These are phyloP conservation scores for Hypomontagnella submonticulosa DNA, from an alignment of 495 filamentous ascomycete genomes.

Conservation along the genomic window DNA sequence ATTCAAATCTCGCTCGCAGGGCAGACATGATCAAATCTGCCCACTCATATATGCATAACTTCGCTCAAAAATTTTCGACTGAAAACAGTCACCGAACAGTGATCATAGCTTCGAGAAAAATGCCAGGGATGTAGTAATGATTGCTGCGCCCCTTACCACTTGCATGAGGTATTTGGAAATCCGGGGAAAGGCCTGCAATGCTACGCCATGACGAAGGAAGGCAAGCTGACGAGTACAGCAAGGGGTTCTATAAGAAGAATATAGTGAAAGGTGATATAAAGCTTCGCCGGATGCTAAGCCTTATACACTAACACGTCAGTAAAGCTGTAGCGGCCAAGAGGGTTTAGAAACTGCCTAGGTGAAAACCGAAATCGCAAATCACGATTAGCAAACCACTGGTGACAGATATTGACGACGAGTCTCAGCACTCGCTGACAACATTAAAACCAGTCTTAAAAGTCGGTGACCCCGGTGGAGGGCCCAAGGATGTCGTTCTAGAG, in stretches of 20 bases:
- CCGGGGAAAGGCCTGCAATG: slow-evolving; percentile 24
- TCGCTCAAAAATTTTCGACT: slow-evolving; percentile 3
- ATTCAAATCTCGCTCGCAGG: too few relatives aligned
- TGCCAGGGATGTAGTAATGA: slow-evolving; percentile 3
- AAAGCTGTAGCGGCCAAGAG: background rate
- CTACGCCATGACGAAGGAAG: slow-evolving; percentile 8
- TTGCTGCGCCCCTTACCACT: slow-evolving; percentile 18
- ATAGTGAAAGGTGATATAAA: slow-evolving; percentile 5
- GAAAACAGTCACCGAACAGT: slow-evolving; percentile 25
- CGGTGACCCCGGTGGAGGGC: slow-evolving; percentile 40
- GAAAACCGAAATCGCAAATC: background rate
- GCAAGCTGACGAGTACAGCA: slow-evolving; percentile 5
- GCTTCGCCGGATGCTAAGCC: slow-evolving; percentile 4
- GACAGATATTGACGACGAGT: background rate
- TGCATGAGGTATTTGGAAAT: slow-evolving; percentile 34
- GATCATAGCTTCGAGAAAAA: slow-evolving; percentile 1
- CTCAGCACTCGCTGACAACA: slow-evolving; percentile 7
- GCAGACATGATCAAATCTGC: background rate
- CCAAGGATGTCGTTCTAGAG: slow-evolving; percentile 24
- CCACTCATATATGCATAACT: slow-evolving; percentile 4
- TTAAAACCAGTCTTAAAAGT: slow-evolving; percentile 20
- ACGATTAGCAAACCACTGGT: background rate
- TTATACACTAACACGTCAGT: background rate
- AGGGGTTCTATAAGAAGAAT: slow-evolving; percentile 2
- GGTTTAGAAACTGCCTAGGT: background rate